Percentiles rank a stretch among this genome's conserved stretches.
These are phyloP conservation scores for Ganoderma lucidum DNA, from an alignment of 1,284 basidiomycete genomes.

Conservation along the genomic window DNA sequence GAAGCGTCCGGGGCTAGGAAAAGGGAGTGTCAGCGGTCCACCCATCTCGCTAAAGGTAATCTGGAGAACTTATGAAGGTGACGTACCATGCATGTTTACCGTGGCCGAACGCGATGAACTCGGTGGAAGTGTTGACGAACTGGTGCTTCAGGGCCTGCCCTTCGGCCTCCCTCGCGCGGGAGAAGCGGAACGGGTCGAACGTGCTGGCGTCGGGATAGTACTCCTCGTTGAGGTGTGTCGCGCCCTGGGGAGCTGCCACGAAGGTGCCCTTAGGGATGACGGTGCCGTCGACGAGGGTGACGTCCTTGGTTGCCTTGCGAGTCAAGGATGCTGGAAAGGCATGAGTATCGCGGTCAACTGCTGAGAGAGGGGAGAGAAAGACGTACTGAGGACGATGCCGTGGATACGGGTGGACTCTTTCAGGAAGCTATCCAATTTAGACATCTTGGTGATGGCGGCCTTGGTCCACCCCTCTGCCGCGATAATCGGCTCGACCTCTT, in stretches of 20 bases:
- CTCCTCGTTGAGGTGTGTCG: constrained; percentile 48
- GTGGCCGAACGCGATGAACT: constrained; percentile 38
- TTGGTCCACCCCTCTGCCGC: constrained; percentile 56
- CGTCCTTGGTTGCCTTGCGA: constrained; percentile 46
- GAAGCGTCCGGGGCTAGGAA: constrained; percentile 47
- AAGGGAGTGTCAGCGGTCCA: too few relatives aligned
- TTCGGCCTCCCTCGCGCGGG: constrained; percentile 42
- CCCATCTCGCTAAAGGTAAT: too few relatives aligned
- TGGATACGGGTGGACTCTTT: constrained; percentile 53
- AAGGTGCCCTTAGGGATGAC: constrained; percentile 49
- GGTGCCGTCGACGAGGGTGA: constrained; percentile 52
- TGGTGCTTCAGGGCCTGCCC: constrained; percentile 32
- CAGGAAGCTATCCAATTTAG: constrained; percentile 61
- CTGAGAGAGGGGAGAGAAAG: constrained; percentile 41
- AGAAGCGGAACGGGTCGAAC: constrained; percentile 48
- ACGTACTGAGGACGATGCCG: constrained; percentile 38
- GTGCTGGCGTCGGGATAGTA: constrained; percentile 40
- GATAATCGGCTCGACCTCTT: constrained; percentile 51
- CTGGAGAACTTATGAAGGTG: neutral
- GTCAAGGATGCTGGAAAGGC: constrained; percentile 39
- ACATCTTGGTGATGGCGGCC: constrained; percentile 50
- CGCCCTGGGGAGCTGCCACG: constrained; percentile 45
- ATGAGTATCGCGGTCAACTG: neutral
- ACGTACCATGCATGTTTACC: constrained; percentile 25
- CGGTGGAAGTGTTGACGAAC: constrained; percentile 30